Base-by-base conservation (phyloP, 1,284 basidiomycete species). In the Erythrobasidium hasegawianum region DNA sequence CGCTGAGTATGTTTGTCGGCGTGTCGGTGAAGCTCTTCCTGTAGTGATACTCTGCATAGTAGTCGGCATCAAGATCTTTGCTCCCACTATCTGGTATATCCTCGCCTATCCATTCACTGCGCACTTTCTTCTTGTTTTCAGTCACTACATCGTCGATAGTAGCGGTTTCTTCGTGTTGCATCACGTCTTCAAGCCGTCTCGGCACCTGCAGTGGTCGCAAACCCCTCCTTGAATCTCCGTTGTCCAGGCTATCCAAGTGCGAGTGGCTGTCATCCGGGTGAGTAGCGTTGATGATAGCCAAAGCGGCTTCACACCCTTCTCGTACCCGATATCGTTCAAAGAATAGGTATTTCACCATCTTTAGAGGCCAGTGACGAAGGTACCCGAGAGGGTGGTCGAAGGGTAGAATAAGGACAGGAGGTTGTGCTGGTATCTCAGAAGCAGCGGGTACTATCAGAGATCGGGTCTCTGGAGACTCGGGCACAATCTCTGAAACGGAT, bases 381-480 rank as follows among this genome's bases (percentile, higher is more conserved):
- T 95, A 85, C 9, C 94, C 94, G 57, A 96, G 83, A 72, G 88
- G 83, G 74, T 95, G 88, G 62, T 83, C 83, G 78, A 89, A 96
- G 14, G 89, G 84, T 39, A 97, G 85, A 62, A 96, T 83, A 53
- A 94, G 84, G 65, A 97, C 79, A 1, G 93, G 88, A 0, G 94
- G 88, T 60, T 88, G 85, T 0, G 84, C 81, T 2, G 90, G 89
- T 54, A 97, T 83, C 20, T 50, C 39, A 18, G 55, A 33, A 2
- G 45, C 57, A 16, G 55, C 62, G 29, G 62, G 50, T 14, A 69
- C 18, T 14, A 69, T 40, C 33, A 59, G 57, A 9, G 68, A 57
- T 16, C 41, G 49, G 9, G 18, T 33, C 20, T 65, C 45, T 38
- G 45, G 39, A 13, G 41, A 41, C 8, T 57, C 39, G 11, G 38